phyloP scores from a whole-genome alignment of 2,329 filamentous ascomycete genomes.

The Zalaria sp. region DNA sequence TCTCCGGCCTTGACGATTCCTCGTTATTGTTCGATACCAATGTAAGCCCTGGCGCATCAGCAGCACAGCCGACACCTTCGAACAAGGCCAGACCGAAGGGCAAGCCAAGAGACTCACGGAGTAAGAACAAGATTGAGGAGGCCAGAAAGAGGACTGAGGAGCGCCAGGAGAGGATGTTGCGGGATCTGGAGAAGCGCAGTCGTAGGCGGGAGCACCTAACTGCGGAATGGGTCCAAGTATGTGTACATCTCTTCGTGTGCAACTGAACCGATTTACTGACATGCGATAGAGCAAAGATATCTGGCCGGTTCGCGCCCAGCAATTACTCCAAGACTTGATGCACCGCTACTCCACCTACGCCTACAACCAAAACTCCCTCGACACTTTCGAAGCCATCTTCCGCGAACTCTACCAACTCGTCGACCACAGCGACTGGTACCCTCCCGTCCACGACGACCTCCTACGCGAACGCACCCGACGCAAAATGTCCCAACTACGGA shows the following conservation, averaged over 20 bases:
- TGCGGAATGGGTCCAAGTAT: constrained; percentile 19
- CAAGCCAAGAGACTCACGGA: constrained; percentile 18
- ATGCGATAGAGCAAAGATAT: constrained; percentile 20
- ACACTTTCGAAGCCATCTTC: constrained; percentile 20
- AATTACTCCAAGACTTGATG: constrained; percentile 20
- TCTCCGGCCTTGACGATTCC: neutral
- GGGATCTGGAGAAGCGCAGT: constrained; percentile 20
- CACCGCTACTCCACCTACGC: constrained; percentile 20
- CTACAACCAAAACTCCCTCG: constrained; percentile 16
- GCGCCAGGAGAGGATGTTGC: constrained; percentile 21
- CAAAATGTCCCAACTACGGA: constrained; percentile 22
- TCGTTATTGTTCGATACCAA: neutral
- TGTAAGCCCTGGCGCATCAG: neutral
- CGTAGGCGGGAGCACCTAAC: constrained; percentile 21
- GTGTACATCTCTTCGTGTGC: neutral
- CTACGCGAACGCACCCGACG: constrained; percentile 22
- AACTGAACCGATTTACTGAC: neutral
- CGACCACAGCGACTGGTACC: constrained; percentile 19
- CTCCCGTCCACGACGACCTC: constrained; percentile 19
- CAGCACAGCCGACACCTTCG: neutral
- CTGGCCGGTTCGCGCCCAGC: constrained; percentile 21
- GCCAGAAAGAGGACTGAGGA: constrained; percentile 20
- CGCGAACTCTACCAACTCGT: constrained; percentile 19
- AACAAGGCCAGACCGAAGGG: neutral
- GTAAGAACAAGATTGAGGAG: constrained; percentile 23